Evolutionary conservation across 1,284 basidiomycete genomes (phyloP).

Genomic region (Leccinum ponderosum): DNA sequence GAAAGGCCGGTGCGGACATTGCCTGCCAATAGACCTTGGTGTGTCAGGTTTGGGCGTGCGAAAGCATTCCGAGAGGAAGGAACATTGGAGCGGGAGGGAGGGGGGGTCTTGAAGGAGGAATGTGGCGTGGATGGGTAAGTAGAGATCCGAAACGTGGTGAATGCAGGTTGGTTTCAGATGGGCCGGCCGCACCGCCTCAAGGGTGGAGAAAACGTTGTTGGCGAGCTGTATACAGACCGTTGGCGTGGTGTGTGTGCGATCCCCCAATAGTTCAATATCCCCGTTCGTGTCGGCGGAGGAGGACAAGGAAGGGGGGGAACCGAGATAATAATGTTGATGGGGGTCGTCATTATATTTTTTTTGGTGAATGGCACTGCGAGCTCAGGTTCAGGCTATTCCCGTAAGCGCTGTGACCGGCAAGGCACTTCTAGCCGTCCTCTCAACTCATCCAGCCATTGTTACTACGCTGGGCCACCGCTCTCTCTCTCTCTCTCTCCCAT

Average conservation of each 20-base stretch:
- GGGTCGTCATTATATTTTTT: conserved; percentile 10
- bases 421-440: conserved; percentile 36
- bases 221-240: conserved; percentile 21
- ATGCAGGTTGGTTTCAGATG: conserved; percentile 11
- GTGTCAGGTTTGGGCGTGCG: conserved; percentile 19
- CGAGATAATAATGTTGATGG: not conserved
- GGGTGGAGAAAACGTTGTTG: conserved; percentile 13
- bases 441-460: conserved; percentile 40
- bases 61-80: not conserved
- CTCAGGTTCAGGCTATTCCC: conserved; percentile 19
- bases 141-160: conserved; percentile 22
- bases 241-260: not conserved
- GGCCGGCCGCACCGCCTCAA: conserved; percentile 16
- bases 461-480: conserved; percentile 34
- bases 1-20: conserved; percentile 11
- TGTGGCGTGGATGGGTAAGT: conserved; percentile 1
- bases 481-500: conserved; percentile 36
- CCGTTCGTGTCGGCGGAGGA: not conserved
- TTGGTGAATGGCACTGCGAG: conserved; percentile 4
- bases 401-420: conserved; percentile 40
- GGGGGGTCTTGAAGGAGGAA: not conserved
- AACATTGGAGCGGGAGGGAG: not conserved
- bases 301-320: not conserved
- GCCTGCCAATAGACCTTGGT: conserved; percentile 5
- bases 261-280: not conserved